A percentile compares a stretch with the other conserved stretches of the same genome.
phyloP scores from a whole-genome alignment of 2,329 filamentous ascomycete genomes.

The Aureobasidium mangrovei region DNA sequence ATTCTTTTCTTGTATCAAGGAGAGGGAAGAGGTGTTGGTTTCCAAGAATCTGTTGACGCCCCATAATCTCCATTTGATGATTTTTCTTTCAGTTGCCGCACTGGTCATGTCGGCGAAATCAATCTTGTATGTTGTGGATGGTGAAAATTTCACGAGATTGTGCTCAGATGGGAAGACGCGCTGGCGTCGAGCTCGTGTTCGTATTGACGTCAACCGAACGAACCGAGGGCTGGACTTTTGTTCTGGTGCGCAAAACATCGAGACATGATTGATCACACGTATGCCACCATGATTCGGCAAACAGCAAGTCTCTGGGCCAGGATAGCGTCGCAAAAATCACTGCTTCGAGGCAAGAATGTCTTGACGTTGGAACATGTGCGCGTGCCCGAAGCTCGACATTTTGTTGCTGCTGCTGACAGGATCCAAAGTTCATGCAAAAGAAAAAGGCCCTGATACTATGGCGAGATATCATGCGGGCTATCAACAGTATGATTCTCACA shows the following conservation, averaged over 20 bases:
- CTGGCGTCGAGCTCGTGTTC: conserved; percentile 8
- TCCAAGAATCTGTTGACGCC: conserved; percentile 1
- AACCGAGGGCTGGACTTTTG: conserved; percentile 6
- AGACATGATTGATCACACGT: conserved; percentile 3
- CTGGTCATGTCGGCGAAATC: neutral
- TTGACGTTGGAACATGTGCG: conserved; percentile 30
- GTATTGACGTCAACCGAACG: neutral
- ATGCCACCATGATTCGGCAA: conserved; percentile 4
- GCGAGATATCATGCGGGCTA: conserved; percentile 40
- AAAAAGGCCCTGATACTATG: conserved; percentile 39
- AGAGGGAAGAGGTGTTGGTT: neutral
- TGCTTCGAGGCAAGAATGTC: conserved; percentile 23
- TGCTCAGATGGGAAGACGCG: neutral
- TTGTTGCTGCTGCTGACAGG: conserved; percentile 1
- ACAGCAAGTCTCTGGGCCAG: conserved; percentile 21
- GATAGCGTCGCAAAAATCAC: conserved; percentile 22
- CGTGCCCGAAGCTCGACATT: neutral
- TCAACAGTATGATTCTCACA: conserved; percentile 22
- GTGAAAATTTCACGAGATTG: neutral
- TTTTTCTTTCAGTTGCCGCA: neutral
- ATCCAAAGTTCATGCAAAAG: conserved; percentile 39
- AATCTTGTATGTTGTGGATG: neutral
- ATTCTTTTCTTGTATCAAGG: neutral
- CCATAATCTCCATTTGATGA: conserved; percentile 8
- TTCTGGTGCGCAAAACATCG: conserved; percentile 12